Conservation (phyloP, 202 grass and related monocot genomes). For the Thinopyrum obtusiflorum region DNA sequence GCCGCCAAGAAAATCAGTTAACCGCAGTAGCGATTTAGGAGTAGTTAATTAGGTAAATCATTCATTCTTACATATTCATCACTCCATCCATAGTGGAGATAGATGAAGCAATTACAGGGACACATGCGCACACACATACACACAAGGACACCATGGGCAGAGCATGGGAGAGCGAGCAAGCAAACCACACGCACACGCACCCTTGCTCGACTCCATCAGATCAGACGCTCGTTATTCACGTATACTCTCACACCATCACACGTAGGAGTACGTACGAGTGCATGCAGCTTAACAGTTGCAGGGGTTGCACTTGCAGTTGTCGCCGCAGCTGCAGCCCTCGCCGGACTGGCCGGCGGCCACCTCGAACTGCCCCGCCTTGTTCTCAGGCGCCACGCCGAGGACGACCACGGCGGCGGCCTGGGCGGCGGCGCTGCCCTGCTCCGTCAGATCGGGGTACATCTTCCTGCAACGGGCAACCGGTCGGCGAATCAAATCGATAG, state of each 20-base stretch:
- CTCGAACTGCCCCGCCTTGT: slow-evolving; percentile 38
- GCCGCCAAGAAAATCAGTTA: too few relatives aligned
- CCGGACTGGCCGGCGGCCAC: slow-evolving; percentile 7
- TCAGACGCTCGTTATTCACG: slow-evolving; percentile 1
- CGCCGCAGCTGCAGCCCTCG: slow-evolving; percentile 55
- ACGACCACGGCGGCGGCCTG: slow-evolving; percentile 29
- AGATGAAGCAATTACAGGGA: slow-evolving; percentile 7
- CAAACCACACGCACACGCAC: slow-evolving; percentile 4
- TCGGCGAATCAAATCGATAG: neutral
- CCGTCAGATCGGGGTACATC: slow-evolving; percentile 56
- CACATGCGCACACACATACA: neutral
- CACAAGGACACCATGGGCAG: neutral
- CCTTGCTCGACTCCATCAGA: neutral
- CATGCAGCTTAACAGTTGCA: slow-evolving; percentile 41
- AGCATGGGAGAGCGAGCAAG: neutral
- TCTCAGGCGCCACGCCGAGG: slow-evolving; percentile 36
- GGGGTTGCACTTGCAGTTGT: slow-evolving; percentile 57
- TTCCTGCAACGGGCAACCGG: slow-evolving; percentile 31
- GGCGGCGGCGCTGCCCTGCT: slow-evolving; percentile 39
- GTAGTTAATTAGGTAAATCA: neutral
- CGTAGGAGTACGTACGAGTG: neutral
- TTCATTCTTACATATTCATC: neutral
- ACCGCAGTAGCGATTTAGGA: neutral
- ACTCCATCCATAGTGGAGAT: neutral
- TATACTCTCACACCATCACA: neutral